Evolutionary conservation across 2,329 filamentous ascomycete species (phyloP).

Genomic region (Coniochaeta prunicola): DNA sequence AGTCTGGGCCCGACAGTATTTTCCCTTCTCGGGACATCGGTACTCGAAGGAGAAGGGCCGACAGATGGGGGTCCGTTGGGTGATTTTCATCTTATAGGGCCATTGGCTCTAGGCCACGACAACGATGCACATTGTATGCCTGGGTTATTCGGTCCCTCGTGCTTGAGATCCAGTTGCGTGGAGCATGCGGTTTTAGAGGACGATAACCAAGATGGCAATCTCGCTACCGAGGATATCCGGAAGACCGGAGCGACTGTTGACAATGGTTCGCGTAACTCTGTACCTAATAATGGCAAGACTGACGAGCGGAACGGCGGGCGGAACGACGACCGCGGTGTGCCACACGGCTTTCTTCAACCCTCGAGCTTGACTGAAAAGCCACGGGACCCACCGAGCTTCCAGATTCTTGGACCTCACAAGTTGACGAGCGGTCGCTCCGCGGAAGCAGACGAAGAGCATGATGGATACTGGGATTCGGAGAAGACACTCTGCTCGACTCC

Average conservation of each 20-base stretch:
- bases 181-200: background rate
- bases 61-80: background rate
- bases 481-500: background rate
- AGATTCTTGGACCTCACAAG: background rate
- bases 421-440: background rate
- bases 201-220: background rate
- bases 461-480: background rate
- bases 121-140: background rate
- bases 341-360: background rate
- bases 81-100: background rate
- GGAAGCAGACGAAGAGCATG: background rate
- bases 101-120: background rate
- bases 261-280: background rate
- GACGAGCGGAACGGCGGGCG: no score
- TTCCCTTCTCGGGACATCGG: background rate
- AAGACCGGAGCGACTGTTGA: background rate
- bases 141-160: background rate
- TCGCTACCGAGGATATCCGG: background rate
- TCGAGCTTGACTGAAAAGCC: background rate
- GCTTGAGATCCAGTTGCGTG: background rate
- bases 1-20: background rate
- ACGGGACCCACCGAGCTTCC: background rate
- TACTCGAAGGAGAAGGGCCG: background rate
- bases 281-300: no score
- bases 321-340: no score